A percentile compares a stretch with the other conserved stretches of the same genome.
Evolutionary conservation across 768 basidiomycete species (phyloP).

Genomic region (Ephemerocybe angulata): DNA sequence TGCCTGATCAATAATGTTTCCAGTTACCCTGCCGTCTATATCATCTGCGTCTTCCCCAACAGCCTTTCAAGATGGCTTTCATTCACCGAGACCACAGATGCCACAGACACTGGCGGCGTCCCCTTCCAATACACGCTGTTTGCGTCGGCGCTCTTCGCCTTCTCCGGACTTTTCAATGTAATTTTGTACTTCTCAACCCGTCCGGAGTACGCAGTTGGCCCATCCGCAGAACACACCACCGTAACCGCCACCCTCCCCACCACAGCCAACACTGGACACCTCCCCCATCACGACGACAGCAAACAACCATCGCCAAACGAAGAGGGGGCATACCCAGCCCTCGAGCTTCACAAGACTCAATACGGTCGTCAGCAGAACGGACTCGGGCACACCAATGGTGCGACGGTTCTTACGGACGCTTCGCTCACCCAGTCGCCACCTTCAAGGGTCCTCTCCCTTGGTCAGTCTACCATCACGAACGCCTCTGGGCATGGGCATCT

Average conservation of each 20-base stretch:
- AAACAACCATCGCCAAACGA: constrained; percentile 1
- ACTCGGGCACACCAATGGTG: no score
- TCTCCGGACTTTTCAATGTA: constrained; percentile 45
- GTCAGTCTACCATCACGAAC: not conserved
- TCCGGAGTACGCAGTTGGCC: constrained; percentile 21
- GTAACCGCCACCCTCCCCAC: not conserved
- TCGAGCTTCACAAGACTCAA: not conserved
- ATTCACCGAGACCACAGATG: constrained; percentile 29
- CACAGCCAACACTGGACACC: not conserved
- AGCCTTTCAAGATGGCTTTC: constrained; percentile 35
- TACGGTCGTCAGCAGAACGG: no score
- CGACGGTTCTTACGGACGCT: not conserved
- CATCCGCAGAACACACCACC: constrained; percentile 10
- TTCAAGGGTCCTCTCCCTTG: not conserved
- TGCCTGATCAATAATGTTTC: not conserved
- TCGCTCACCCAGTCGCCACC: not conserved
- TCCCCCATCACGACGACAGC: not conserved
- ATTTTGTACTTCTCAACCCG: constrained; percentile 34
- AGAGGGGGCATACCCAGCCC: not conserved
- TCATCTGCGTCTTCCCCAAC: constrained; percentile 39
- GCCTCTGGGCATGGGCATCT: no score
- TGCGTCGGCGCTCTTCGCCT: constrained; percentile 37
- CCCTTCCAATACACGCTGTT: constrained; percentile 37
- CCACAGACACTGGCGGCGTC: no score
- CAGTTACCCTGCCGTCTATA: constrained; percentile 47